Conservation (phyloP, 306 rosid species). For the Vicia faba region DNA sequence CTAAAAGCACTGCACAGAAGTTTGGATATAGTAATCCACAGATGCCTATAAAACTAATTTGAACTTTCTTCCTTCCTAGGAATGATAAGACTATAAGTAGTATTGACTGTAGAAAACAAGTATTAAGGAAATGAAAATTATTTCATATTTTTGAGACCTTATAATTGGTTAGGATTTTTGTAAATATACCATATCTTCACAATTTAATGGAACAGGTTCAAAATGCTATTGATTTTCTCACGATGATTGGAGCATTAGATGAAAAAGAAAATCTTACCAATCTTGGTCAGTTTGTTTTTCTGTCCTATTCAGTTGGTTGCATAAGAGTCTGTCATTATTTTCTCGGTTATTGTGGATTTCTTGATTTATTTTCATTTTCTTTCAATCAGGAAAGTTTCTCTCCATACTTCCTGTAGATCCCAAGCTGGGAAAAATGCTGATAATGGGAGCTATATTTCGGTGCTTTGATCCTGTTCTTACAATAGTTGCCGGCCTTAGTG, state of each 20-base stretch:
- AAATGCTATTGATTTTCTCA: constrained; percentile 91
- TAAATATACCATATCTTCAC: constrained; percentile 27
- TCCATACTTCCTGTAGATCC: constrained; percentile 96
- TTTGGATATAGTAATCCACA: constrained; percentile 2
- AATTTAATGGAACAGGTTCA: constrained; percentile 66
- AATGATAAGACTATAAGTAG: neutral
- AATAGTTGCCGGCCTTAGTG: constrained; percentile 88
- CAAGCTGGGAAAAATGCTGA: constrained; percentile 93
- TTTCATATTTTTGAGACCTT: constrained; percentile 9
- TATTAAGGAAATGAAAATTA: neutral
- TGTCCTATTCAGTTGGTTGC: constrained; percentile 11
- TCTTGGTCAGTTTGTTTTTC: constrained; percentile 69
- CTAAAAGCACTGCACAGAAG: constrained; percentile 15
- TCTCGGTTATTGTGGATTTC: constrained; percentile 26
- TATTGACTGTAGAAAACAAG: neutral
- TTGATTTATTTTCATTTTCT: constrained; percentile 30
- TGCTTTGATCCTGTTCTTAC: constrained; percentile 99
- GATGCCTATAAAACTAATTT: neutral
- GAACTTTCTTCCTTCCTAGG: constrained; percentile 12
- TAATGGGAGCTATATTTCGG: constrained; percentile 90
- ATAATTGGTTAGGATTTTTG: constrained; percentile 14
- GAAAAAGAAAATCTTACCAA: constrained; percentile 79
- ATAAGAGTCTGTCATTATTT: neutral
- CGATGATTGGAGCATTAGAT: constrained; percentile 90
- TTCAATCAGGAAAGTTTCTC: constrained; percentile 75